Evolutionary conservation across 2,329 filamentous ascomycete genomes (phyloP).

Genomic region (Scedosporium minutisporum): DNA sequence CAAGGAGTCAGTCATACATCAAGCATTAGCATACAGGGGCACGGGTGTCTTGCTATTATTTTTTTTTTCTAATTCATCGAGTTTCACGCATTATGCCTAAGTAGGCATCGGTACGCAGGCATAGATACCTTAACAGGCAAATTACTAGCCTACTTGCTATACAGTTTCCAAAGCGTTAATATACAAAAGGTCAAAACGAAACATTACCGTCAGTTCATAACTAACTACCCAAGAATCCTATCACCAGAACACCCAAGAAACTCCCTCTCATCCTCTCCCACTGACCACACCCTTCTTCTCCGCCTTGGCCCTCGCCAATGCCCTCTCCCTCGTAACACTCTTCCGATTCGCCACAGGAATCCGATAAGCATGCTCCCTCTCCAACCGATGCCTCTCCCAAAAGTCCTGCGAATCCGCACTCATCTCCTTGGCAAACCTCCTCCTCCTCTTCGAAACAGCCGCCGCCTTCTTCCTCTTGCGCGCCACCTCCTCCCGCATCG

Average conservation of each 20-base stretch:
- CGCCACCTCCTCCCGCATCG: conserved; percentile 1
- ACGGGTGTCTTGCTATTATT: background rate
- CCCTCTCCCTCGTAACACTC: conserved; percentile 4
- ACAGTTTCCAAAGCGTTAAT: no score
- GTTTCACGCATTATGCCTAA: background rate
- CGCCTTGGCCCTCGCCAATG: conserved; percentile 1
- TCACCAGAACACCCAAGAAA: background rate
- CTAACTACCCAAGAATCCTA: no score
- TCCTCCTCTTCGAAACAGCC: conserved; percentile 20
- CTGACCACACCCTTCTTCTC: background rate
- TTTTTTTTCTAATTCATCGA: background rate
- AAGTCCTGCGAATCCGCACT: conserved; percentile 23
- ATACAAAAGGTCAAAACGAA: no score
- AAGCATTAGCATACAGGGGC: background rate
- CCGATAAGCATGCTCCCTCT: conserved; percentile 27
- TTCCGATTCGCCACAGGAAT: conserved; percentile 29
- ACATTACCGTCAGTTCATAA: background rate
- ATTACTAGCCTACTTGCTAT: no score
- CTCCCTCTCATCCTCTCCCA: background rate
- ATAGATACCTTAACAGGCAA: background rate
- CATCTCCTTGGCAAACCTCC: conserved; percentile 18
- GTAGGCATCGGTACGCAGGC: background rate
- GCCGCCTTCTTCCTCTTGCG: conserved; percentile 8
- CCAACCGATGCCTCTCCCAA: conserved; percentile 28
- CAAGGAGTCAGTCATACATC: background rate